Base-by-base conservation (phyloP, 208 protist species). In the Lotmaria passim region DNA sequence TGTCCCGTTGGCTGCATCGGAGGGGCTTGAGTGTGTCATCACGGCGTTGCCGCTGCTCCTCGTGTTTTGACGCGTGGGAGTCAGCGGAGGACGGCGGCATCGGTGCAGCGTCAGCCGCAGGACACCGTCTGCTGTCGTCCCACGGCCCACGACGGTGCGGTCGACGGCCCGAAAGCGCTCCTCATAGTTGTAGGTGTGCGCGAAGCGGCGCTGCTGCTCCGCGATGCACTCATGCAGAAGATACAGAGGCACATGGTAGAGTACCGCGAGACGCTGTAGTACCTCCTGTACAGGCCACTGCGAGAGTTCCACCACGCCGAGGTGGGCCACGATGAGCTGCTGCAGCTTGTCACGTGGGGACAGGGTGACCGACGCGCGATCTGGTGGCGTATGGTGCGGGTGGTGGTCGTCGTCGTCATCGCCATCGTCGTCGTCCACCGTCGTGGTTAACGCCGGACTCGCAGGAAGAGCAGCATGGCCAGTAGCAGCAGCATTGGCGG, bases 141-240 rank as follows among this genome's bases (percentile, higher is more conserved):
- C 31, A 14, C 79, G 69, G 17, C 77, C 75, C 53, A 75, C 43
- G 41, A 93, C 56, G 17, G 66, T 75, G 23, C 82, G 73, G 44
- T 93, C 87, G 36, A 93, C 76, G 10, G 80, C 79, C 19, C 80
- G 81, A 51, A 93, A 90, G 15, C 87, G 73, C 14, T 79, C 81
- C 59, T 93, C 81, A 57, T 93, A 90, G 69, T 88, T 82, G 58
- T 83, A 79, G n/a, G 79, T 73, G 61, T 75, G 71, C 10, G 76
- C 71, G 19, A 88, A 64, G 55, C 46, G 33, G 30, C 81, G 79
- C 63, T 85, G 81, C 63, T 79, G 52, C 34, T 62, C 80, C 7
- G 75, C 63, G 21, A 93, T 77, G 72, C 78, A 72, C 50, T 81
- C 70, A 57, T 82, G 78, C 55, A 82, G 81, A 31, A 86, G 60